Conservation (phyloP, 2,329 filamentous ascomycete genomes). For the Myriosclerotinia curreyana region DNA sequence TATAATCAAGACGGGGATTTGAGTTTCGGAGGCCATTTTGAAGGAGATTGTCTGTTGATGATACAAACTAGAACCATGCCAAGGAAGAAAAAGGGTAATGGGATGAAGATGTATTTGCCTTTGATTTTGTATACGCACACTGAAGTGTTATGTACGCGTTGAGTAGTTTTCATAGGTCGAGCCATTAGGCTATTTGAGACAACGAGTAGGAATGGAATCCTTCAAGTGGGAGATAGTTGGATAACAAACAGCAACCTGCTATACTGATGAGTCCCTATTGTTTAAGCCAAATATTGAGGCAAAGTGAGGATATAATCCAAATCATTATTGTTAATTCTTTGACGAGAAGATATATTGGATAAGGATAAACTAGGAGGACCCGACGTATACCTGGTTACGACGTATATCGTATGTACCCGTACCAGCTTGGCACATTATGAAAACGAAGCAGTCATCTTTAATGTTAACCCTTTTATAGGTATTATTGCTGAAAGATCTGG, state of each 20-base stretch:
- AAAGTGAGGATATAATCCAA: conserved; percentile 1
- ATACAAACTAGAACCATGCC: not conserved
- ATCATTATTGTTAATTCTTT: not conserved
- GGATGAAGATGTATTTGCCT: not conserved
- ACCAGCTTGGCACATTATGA: not conserved
- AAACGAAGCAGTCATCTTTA: too few species aligned
- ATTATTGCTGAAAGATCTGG: too few species aligned
- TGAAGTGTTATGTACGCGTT: not conserved
- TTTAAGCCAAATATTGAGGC: not conserved
- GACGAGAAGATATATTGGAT: not conserved
- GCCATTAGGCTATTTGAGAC: not conserved
- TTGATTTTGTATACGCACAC: not conserved
- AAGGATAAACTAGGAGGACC: not conserved
- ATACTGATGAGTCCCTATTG: not conserved
- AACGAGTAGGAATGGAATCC: not conserved
- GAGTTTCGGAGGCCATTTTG: not conserved
- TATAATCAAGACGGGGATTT: conserved; percentile 40
- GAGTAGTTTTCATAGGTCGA: not conserved
- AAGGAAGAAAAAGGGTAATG: not conserved
- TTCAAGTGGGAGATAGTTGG: too few species aligned
- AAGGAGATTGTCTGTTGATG: not conserved
- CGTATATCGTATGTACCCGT: too few species aligned
- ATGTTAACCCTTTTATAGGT: too few species aligned
- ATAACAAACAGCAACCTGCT: not conserved
- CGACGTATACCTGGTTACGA: not conserved